These are phyloP conservation scores for Trichoderma polysporum DNA, from an alignment of 2,329 filamentous ascomycete species.

Conservation along the genomic window DNA sequence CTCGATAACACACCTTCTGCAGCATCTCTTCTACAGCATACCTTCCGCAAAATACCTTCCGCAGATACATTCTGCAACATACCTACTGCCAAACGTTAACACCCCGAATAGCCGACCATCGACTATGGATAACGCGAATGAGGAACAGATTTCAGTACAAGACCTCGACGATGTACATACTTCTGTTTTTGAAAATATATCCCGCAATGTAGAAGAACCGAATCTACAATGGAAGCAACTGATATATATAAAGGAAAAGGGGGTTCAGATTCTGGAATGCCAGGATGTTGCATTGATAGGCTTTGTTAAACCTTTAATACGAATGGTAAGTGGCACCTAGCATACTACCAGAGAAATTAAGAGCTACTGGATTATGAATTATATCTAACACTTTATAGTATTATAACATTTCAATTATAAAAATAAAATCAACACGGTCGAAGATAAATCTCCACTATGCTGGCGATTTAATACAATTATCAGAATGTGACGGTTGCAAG, in stretches of 20 bases:
- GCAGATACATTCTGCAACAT: no score
- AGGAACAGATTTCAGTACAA: background rate
- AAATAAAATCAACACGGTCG: background rate
- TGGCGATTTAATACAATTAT: background rate
- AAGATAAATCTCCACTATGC: background rate
- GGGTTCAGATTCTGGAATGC: background rate
- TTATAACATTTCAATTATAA: background rate
- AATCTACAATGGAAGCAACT: background rate
- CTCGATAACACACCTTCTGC: no score
- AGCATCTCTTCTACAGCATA: no score
- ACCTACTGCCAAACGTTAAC: background rate
- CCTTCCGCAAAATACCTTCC: background rate
- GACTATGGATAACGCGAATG: background rate
- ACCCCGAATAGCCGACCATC: background rate
- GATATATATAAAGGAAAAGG: no score
- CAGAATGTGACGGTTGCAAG: background rate
- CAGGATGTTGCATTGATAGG: background rate
- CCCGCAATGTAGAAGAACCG: background rate
- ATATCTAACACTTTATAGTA: background rate
- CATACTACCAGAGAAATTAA: no score
- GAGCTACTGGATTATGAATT: no score
- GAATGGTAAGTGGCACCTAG: background rate
- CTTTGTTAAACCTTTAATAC: background rate
- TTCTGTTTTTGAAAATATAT: background rate
- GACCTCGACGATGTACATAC: background rate